A percentile compares a stretch with the other conserved stretches of the same genome.
phyloP scores from a whole-genome alignment of 148 eudicot genomes.

The Rhododendron mucronatum region DNA sequence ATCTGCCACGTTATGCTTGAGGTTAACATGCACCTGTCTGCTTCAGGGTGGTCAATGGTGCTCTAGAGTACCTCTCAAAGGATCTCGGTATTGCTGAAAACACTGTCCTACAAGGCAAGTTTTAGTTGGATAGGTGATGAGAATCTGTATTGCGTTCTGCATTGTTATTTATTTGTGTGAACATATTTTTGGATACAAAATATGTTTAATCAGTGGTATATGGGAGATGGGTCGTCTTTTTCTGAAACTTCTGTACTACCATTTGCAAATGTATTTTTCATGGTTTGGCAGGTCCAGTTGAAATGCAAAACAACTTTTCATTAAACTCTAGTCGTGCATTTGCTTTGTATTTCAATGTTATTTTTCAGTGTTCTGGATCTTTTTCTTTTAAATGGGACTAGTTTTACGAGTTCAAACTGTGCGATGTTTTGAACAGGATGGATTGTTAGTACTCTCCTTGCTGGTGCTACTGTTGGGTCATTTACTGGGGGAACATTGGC shows the following conservation, averaged over 20 bases:
- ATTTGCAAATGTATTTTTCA: not conserved
- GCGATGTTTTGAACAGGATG: constrained; percentile 51
- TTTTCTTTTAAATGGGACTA: not conserved
- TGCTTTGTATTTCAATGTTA: not conserved
- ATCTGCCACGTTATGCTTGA: not conserved
- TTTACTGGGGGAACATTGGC: constrained; percentile 97
- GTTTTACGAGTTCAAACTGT: not conserved
- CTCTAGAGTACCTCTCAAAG: constrained; percentile 79
- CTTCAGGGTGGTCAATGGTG: constrained; percentile 94
- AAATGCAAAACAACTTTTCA: not conserved
- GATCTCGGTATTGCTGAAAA: constrained; percentile 91
- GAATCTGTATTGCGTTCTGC: not conserved
- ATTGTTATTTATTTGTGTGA: not conserved
- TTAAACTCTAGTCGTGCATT: not conserved
- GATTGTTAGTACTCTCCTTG: constrained; percentile 95
- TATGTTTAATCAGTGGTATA: not conserved
- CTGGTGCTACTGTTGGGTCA: constrained; percentile 97
- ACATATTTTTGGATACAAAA: not conserved
- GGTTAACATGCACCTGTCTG: constrained; percentile 9
- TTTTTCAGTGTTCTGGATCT: not conserved
- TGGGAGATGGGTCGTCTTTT: not conserved
- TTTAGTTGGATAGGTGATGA: constrained; percentile 8
- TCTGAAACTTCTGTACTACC: not conserved
- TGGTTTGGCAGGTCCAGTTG: not conserved
- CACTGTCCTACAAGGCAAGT: constrained; percentile 85